Evolutionary conservation across 331 rosid genomes (phyloP).

Genomic region (Ulmus americana): DNA sequence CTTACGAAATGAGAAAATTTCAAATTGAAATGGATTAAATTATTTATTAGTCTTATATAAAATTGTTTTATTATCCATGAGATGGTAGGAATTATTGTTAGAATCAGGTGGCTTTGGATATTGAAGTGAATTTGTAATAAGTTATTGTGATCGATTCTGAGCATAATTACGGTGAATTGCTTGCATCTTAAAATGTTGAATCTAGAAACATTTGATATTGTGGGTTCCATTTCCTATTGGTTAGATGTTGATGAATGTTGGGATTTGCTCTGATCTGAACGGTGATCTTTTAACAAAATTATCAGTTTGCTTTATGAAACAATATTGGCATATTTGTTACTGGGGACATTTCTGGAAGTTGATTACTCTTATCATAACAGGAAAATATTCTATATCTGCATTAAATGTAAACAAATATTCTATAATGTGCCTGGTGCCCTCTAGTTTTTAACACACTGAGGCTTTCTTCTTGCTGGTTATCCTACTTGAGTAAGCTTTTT

Average conservation of each 20-base stretch:
- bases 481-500: neutral
- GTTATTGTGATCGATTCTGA: neutral
- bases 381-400: neutral
- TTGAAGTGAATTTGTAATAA: neutral
- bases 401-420: neutral
- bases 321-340: neutral
- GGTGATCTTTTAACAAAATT: neutral
- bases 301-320: neutral
- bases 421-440: neutral
- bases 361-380: neutral
- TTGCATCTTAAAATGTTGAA: neutral
- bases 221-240: neutral
- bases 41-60: neutral
- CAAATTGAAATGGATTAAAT: neutral
- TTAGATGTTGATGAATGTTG: neutral
- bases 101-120: neutral
- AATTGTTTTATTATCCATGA: neutral
- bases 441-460: neutral
- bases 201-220: neutral
- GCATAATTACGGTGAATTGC: neutral
- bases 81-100: neutral
- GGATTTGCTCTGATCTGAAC: neutral
- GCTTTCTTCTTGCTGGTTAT: neutral
- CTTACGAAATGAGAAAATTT: neutral
- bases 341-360: neutral